These are phyloP conservation scores for Eragrostis curvula DNA, from an alignment of 176 grass and related monocot genomes.

Conservation along the genomic window DNA sequence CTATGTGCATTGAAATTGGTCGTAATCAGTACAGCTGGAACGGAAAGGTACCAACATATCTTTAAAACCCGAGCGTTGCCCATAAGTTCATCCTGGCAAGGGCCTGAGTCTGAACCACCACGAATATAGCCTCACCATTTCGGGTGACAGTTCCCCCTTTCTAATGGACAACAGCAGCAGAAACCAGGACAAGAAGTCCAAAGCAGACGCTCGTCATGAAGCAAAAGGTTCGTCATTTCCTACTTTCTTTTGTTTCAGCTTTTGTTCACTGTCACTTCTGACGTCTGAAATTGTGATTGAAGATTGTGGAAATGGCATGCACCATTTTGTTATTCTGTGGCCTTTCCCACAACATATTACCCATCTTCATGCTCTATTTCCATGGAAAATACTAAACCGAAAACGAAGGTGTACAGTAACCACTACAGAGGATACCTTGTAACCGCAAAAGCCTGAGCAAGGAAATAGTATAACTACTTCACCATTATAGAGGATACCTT, in stretches of 20 bases:
- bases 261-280: slow-evolving; percentile 25
- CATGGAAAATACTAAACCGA: not conserved
- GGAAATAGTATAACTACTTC: slow-evolving; percentile 1
- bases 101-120: not conserved
- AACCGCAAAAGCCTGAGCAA: not conserved
- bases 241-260: slow-evolving; percentile 21
- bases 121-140: not conserved
- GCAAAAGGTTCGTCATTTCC: slow-evolving; percentile 42
- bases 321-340: slow-evolving; percentile 8
- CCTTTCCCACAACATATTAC: slow-evolving; percentile 8
- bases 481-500: not conserved
- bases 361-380: not conserved
- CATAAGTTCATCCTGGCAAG: slow-evolving; percentile 18
- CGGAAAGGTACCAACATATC: slow-evolving; percentile 19
- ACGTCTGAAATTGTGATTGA: not conserved
- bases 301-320: not conserved
- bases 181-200: slow-evolving; percentile 34
- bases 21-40: slow-evolving; percentile 29
- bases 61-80: slow-evolving; percentile 43
- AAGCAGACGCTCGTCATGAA: not conserved
- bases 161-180: slow-evolving; percentile 34
- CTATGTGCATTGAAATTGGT: too few species aligned
- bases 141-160: not conserved
- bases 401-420: slow-evolving; percentile 3
- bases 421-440: slow-evolving; percentile 11